Evolutionary conservation across 2,329 filamentous ascomycete species (phyloP).

Genomic region (Alternaria sp.): DNA sequence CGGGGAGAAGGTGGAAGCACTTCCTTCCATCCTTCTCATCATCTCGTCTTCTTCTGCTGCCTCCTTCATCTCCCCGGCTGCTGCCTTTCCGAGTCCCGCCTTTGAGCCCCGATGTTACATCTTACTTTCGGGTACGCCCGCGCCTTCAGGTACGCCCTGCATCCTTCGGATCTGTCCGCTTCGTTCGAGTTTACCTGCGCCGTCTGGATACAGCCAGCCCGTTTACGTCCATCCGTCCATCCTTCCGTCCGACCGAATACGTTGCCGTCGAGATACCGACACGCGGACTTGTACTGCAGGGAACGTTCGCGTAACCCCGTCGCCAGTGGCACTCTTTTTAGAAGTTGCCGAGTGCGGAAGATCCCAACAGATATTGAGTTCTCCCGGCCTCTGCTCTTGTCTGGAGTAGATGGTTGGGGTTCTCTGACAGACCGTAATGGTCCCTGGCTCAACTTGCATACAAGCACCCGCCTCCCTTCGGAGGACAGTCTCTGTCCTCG

Average conservation of each 20-base stretch:
- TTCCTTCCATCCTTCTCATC: not conserved
- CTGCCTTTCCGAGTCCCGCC: not conserved
- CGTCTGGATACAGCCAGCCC: conserved; percentile 7
- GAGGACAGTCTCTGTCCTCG: not conserved
- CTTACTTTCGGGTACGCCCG: conserved; percentile 7
- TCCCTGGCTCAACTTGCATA: conserved; percentile 33
- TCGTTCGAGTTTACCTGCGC: conserved; percentile 7
- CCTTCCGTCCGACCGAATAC: not conserved
- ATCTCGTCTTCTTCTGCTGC: not conserved
- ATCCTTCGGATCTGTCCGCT: conserved; percentile 4
- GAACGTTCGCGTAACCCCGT: conserved; percentile 23
- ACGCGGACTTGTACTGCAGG: conserved; percentile 26
- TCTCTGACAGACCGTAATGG: conserved; percentile 35
- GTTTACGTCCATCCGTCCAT: conserved; percentile 1
- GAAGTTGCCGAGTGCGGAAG: conserved; percentile 30
- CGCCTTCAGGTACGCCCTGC: conserved; percentile 16
- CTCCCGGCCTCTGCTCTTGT: not conserved
- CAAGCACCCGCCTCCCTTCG: conserved; percentile 16
- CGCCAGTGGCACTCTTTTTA: conserved; percentile 27
- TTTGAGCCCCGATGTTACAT: conserved; percentile 3
- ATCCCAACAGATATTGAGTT: conserved; percentile 36
- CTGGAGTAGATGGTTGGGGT: not conserved
- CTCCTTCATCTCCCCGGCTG: not conserved
- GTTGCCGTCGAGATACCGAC: not conserved
- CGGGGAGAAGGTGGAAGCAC: not conserved